phyloP scores from a whole-genome alignment of 1,139 yeast species.

The Pneumocystis oryctolagi region DNA sequence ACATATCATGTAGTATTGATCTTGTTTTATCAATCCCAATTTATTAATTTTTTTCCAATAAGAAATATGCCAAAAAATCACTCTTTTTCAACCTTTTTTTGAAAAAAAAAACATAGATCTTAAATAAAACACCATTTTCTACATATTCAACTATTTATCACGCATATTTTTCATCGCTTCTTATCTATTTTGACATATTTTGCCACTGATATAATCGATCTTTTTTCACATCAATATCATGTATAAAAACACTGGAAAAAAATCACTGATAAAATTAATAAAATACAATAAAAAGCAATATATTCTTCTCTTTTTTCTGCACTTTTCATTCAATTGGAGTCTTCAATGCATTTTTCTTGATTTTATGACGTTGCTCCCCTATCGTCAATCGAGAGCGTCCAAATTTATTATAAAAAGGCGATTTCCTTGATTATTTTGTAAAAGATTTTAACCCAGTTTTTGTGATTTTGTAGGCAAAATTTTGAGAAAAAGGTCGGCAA shows the following conservation, averaged over 20 bases:
- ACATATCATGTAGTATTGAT: no score
- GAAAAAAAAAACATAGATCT: no score
- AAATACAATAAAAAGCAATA: neutral
- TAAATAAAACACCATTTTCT: no score
- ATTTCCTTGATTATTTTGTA: neutral
- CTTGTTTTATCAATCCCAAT: no score
- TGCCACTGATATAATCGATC: neutral
- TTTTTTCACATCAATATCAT: no score
- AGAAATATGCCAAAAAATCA: no score
- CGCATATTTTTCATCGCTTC: no score
- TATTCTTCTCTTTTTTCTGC: neutral
- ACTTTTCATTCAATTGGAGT: neutral
- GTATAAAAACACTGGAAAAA: neutral
- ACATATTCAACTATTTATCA: no score
- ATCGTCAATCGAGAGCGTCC: neutral
- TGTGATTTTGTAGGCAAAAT: neutral
- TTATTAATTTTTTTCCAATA: no score
- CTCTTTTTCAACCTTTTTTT: no score
- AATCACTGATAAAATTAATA: neutral
- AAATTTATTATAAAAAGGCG: neutral
- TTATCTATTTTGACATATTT: no score
- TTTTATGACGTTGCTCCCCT: neutral
- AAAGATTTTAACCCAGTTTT: neutral
- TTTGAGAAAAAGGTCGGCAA: neutral
- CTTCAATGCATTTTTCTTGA: neutral